Conservation (phyloP, 345 rosid genomes). For the Excoecaria cochinchinensis region DNA sequence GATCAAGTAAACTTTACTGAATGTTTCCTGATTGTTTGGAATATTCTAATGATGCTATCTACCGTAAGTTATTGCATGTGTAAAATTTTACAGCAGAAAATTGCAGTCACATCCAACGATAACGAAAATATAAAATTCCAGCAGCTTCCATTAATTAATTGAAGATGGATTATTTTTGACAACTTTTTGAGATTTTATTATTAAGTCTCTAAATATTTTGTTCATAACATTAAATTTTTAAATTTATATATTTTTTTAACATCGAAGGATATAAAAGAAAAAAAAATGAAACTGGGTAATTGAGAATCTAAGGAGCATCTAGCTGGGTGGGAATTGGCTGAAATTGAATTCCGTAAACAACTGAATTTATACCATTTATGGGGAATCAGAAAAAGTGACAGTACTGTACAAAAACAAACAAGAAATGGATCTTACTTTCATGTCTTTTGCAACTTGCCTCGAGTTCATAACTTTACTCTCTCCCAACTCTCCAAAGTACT, state of each 20-base stretch:
- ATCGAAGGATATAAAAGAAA: neutral
- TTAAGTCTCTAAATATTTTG: too few species aligned
- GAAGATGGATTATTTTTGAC: too few species aligned
- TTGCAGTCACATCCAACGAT: too few species aligned
- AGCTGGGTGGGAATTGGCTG: neutral
- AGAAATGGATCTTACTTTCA: conserved; percentile 15
- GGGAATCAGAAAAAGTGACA: conserved; percentile 12
- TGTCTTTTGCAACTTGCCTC: conserved; percentile 15
- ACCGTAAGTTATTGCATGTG: too few species aligned
- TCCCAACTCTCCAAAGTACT: neutral
- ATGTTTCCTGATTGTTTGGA: too few species aligned
- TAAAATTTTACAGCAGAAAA: too few species aligned
- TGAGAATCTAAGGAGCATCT: neutral
- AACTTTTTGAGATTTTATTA: too few species aligned
- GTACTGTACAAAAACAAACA: conserved; percentile 14
- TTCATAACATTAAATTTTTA: too few species aligned
- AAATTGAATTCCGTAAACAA: neutral
- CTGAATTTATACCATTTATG: conserved; percentile 19
- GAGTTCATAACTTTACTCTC: conserved; percentile 4
- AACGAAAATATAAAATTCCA: too few species aligned
- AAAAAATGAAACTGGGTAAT: neutral
- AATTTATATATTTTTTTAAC: neutral
- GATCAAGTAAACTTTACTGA: too few species aligned
- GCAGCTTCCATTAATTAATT: too few species aligned
- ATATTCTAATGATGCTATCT: too few species aligned